phyloP scores from a whole-genome alignment of 2,329 filamentous ascomycete genomes.

The Canariomyces notabilis region DNA sequence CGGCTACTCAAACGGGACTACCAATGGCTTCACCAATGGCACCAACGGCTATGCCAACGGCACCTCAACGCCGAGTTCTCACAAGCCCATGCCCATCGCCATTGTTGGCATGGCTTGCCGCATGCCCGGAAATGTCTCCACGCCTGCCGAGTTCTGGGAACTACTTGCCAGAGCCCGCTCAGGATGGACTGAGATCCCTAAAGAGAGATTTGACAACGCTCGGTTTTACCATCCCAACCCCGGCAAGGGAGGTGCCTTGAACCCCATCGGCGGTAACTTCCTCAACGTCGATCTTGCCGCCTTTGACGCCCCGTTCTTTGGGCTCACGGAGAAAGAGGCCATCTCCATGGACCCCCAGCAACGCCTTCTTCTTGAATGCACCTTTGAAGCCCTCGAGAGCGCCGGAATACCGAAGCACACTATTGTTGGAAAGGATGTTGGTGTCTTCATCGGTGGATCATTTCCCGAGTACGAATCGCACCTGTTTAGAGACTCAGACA shows the following conservation, averaged over 20 bases:
- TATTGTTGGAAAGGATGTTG: slow-evolving; percentile 44
- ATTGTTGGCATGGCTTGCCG: slow-evolving; percentile 46
- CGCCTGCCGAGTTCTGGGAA: slow-evolving; percentile 41
- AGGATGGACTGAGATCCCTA: slow-evolving; percentile 39
- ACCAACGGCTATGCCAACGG: slow-evolving; percentile 12
- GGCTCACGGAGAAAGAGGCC: slow-evolving; percentile 46
- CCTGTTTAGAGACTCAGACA: slow-evolving; percentile 40
- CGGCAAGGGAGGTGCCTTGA: slow-evolving; percentile 38
- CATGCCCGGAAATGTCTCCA: slow-evolving; percentile 39
- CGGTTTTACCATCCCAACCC: slow-evolving; percentile 39
- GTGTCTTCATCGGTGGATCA: slow-evolving; percentile 45
- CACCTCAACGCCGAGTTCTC: slow-evolving; percentile 14
- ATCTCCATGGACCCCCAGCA: slow-evolving; percentile 52
- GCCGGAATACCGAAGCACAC: slow-evolving; percentile 45
- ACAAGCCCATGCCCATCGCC: slow-evolving; percentile 38
- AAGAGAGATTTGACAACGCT: slow-evolving; percentile 42
- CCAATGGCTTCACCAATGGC: slow-evolving; percentile 27
- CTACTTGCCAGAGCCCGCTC: slow-evolving; percentile 37
- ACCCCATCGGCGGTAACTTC: slow-evolving; percentile 37
- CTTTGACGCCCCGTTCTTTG: slow-evolving; percentile 51
- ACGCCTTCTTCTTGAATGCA: slow-evolving; percentile 47
- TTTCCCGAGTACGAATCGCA: slow-evolving; percentile 46
- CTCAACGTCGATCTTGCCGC: slow-evolving; percentile 41
- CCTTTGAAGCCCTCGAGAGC: slow-evolving; percentile 51
- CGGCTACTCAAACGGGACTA: slow-evolving; percentile 24